Percentiles rank a stretch among this genome's conserved stretches.
Evolutionary conservation across 345 rosid genomes (phyloP).

Genomic region (Punica granatum): DNA sequence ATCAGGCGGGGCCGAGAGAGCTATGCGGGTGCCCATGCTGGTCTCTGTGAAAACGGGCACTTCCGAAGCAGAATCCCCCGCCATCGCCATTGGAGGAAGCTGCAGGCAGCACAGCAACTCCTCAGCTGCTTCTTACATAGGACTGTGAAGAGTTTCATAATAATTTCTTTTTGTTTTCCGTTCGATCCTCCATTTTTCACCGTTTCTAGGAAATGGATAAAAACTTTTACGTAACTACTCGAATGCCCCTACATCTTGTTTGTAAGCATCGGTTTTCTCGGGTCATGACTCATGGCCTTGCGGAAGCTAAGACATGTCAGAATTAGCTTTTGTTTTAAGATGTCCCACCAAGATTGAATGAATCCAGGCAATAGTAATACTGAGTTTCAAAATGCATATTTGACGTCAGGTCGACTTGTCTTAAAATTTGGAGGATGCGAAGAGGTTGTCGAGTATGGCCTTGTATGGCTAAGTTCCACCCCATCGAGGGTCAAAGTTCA

Average conservation of each 20-base stretch:
- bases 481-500: no score
- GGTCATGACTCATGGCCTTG: no score
- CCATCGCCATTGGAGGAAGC: conserved; percentile 4
- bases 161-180: not conserved
- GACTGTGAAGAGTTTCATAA: not conserved
- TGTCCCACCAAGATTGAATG: no score
- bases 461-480: no score
- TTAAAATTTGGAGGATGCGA: no score
- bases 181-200: not conserved
- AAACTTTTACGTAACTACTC: not conserved
- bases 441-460: no score
- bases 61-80: conserved; percentile 25
- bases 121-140: not conserved
- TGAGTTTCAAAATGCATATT: no score
- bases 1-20: conserved; percentile 35
- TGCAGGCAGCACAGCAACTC: not conserved
- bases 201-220: not conserved
- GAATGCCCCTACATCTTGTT: not conserved
- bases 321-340: no score
- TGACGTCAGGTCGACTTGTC: no score
- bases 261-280: no score
- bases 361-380: no score
- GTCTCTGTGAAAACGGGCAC: conserved; percentile 50
- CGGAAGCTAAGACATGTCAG: no score
- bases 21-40: conserved; percentile 53